These are phyloP conservation scores for Stereocaulon alpinum DNA, from an alignment of 495 filamentous ascomycete species.

Conservation along the genomic window DNA sequence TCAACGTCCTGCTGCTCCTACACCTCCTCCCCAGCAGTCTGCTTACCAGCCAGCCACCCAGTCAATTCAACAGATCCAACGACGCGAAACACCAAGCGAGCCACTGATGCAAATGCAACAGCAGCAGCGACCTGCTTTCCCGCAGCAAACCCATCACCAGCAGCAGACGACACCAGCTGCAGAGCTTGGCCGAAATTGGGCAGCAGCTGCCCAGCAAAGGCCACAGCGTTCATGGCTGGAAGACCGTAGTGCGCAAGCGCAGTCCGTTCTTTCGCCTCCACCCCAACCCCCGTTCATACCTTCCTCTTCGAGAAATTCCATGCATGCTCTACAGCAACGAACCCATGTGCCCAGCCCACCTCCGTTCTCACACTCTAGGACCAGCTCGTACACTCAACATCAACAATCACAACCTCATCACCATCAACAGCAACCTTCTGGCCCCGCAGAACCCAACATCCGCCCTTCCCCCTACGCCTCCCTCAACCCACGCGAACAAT, in stretches of 20 bases:
- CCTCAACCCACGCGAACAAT: conserved; percentile 10
- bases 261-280: conserved; percentile 13
- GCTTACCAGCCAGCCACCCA: conserved; percentile 15
- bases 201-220: conserved; percentile 3
- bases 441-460: conserved; percentile 14
- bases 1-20: conserved; percentile 9
- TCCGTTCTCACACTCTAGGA: conserved; percentile 20
- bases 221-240: conserved; percentile 8
- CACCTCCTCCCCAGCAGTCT: conserved; percentile 17
- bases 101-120: conserved; percentile 8
- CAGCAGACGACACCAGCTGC: conserved; percentile 5
- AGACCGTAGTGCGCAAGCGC: conserved; percentile 3
- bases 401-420: conserved; percentile 2
- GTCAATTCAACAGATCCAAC: conserved; percentile 9
- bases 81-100: conserved; percentile 12
- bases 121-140: conserved; percentile 13
- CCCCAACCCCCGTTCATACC: conserved; percentile 9
- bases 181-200: conserved; percentile 10
- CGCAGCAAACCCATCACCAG: conserved; percentile 14
- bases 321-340: conserved; percentile 16
- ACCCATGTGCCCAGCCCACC: conserved; percentile 17
- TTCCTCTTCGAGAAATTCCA: background rate
- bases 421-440: conserved; percentile 12
- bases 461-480: conserved; percentile 18
- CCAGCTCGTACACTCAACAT: conserved; percentile 17